Evolutionary conservation across 1,284 basidiomycete genomes (phyloP), one percentile per base, ranked within the genome.

Genomic region (Marasmius tenuissimus): DNA sequence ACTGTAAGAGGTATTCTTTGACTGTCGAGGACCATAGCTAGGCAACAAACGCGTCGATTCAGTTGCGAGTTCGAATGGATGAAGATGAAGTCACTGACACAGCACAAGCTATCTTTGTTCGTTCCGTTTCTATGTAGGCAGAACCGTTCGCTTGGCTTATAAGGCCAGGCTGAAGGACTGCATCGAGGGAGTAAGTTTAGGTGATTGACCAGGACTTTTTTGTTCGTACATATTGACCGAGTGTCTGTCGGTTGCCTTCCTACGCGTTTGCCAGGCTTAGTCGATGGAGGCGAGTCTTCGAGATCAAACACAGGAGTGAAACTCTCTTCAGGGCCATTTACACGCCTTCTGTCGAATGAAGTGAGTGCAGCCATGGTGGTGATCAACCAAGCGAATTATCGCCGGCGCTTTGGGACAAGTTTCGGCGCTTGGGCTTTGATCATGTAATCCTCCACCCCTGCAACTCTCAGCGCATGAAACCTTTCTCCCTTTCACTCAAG

Each of bases 81-180:
- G 50, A 38, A 40, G 52, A 34, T 42, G 27, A 55, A 50, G 40
- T 7, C 5, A 76, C 89, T 69, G 68, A 97, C 92, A 98, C 93
- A 49, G 96, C 95, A 72, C 95, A 97, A 2, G 95, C 94, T 66
- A 98, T 87, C 78, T 98, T 99, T 0, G 94, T 92, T 68, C 83
- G 83, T 63, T 86, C 92, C 12, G 88, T 92, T 76, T 99, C 97
- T 66, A 98, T 91, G 72, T 98, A 99, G 10, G 94, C 94, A 48
- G 94, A 97, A 0, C 97, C 97, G 69, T 95, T 96, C 1, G 97
- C 96, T 75, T 97, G 95, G 61, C 81, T 92, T 56, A 97, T 93
- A 8, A 98, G 78, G 4, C 95, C 94, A 18, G 94, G 88, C 72
- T 95, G 88, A 52, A 98, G 78, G 75, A 94, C 96, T 97, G 71